Conservation (phyloP, 1,284 basidiomycete genomes). For the Sporisorium scitamineum region DNA sequence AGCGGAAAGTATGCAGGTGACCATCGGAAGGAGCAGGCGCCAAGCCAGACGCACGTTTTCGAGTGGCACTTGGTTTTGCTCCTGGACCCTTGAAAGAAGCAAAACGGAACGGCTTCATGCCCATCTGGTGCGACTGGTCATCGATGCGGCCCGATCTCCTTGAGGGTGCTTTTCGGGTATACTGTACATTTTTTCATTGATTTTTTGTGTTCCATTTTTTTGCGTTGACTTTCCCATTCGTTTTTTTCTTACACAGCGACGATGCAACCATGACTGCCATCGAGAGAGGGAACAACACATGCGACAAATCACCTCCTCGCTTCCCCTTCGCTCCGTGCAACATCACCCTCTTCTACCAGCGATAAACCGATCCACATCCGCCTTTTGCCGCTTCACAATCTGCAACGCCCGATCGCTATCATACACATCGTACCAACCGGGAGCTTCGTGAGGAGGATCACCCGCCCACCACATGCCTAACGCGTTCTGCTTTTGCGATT, state of each 20-base stretch:
- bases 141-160: constrained; percentile 1
- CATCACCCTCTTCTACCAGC: background rate
- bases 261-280: no score
- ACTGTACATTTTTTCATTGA: background rate
- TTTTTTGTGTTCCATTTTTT: background rate
- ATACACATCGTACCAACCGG: constrained; percentile 57
- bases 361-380: constrained; percentile 14
- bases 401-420: constrained; percentile 40
- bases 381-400: constrained; percentile 33
- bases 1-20: constrained; percentile 20
- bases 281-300: no score
- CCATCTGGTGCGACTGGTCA: background rate
- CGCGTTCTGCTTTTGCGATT: constrained; percentile 34
- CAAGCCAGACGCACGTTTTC: no score
- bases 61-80: background rate
- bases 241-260: no score
- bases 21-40: constrained; percentile 25
- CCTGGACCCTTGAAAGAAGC: background rate
- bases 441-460: constrained; percentile 43
- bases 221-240: background rate
- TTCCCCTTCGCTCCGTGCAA: background rate
- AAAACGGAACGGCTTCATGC: background rate
- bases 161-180: background rate
- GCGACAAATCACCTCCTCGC: no score
- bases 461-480: constrained; percentile 47